Percentiles rank a stretch among this genome's conserved stretches.
phyloP scores from a whole-genome alignment of 106 monocot species.

The Dendrobium huoshanense region DNA sequence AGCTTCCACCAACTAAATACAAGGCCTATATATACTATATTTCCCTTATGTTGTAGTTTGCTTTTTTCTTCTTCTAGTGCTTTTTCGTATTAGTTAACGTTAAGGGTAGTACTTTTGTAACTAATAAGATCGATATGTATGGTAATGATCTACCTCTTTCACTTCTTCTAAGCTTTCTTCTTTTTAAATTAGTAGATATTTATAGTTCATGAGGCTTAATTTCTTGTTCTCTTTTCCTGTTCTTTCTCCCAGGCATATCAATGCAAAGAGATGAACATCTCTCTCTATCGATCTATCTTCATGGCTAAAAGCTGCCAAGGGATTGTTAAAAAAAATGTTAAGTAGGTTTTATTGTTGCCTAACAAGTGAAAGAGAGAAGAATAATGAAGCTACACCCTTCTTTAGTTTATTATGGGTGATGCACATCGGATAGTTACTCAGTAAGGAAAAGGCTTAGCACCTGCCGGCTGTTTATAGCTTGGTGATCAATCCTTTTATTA shows the following conservation, averaged over 20 bases:
- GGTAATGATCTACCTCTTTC: neutral
- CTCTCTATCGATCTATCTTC: neutral
- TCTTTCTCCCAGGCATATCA: neutral
- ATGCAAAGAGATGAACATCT: neutral
- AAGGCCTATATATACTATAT: neutral
- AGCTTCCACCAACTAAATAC: constrained; percentile 40
- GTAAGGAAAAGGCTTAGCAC: too few relatives aligned
- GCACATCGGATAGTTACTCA: too few relatives aligned
- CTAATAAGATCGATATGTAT: neutral
- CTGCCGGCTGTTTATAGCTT: too few relatives aligned
- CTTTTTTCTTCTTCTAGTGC: neutral
- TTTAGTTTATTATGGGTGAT: too few relatives aligned
- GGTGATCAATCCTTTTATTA: too few relatives aligned
- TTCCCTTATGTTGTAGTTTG: neutral
- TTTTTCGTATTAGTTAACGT: neutral
- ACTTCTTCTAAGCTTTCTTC: neutral
- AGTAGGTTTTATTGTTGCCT: too few relatives aligned
- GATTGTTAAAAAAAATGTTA: too few relatives aligned
- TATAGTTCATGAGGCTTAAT: neutral
- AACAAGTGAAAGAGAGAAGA: too few relatives aligned
- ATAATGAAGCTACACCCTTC: too few relatives aligned
- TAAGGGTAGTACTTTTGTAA: neutral
- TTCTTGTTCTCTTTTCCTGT: neutral
- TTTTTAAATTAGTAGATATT: neutral
- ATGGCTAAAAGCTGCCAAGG: neutral